A percentile compares a stretch with the other conserved stretches of the same genome.
Evolutionary conservation across 805 yeast genomes (phyloP).

Genomic region (Pichia cabralensis): DNA sequence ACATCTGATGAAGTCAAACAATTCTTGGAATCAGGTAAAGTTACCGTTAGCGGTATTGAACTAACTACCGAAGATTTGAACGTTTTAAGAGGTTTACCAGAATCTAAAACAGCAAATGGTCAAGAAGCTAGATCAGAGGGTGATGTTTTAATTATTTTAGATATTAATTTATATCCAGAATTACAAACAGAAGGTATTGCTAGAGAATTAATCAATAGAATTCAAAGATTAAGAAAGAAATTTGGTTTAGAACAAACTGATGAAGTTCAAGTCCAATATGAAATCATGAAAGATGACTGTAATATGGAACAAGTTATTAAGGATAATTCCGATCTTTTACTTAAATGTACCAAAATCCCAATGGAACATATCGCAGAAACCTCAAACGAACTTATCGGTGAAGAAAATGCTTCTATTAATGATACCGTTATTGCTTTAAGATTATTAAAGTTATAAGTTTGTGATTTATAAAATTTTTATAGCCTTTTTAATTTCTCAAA

Average conservation of each 20-base stretch:
- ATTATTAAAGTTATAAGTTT: constrained; percentile 50
- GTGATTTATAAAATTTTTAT: no score
- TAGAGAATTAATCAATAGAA: constrained; percentile 93
- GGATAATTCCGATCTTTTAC: constrained; percentile 56
- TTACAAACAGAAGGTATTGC: constrained; percentile 90
- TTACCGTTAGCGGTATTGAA: constrained; percentile 82
- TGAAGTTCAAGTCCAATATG: constrained; percentile 82
- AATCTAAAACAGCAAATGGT: constrained; percentile 50
- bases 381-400: constrained; percentile 50
- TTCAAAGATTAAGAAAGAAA: constrained; percentile 95
- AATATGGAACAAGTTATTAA: constrained; percentile 51
- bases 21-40: constrained; percentile 61
- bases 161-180: constrained; percentile 78
- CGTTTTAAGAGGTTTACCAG: constrained; percentile 84
- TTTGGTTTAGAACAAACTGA: constrained; percentile 91
- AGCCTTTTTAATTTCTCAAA: no score
- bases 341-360: constrained; percentile 68
- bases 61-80: constrained; percentile 81
- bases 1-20: constrained; percentile 75
- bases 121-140: constrained; percentile 81
- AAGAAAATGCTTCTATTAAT: constrained; percentile 79
- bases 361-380: constrained; percentile 37
- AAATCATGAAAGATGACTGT: constrained; percentile 59
- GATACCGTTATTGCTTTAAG: constrained; percentile 74
- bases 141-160: constrained; percentile 84